phyloP scores from a whole-genome alignment of 495 filamentous ascomycete species.

The Hypoxylon fragiforme region DNA sequence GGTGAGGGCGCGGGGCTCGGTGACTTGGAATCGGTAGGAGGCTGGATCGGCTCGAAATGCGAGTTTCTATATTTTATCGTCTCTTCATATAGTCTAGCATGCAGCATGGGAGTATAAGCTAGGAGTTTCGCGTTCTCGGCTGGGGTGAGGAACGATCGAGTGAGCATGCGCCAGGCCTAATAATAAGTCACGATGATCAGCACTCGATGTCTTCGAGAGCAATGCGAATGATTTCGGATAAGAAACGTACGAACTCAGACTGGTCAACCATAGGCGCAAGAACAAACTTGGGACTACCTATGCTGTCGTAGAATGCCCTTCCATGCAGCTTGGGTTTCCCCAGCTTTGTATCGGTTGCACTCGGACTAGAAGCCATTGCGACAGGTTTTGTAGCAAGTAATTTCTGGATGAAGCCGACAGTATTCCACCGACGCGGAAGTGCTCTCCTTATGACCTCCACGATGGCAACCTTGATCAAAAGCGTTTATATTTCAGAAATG shows the following conservation, averaged over 20 bases:
- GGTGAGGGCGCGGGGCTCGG: conserved; percentile 18
- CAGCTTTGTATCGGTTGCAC: conserved; percentile 1
- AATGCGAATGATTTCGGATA: not conserved
- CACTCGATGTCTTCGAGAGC: not conserved
- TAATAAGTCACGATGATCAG: conserved; percentile 22
- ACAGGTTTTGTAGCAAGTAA: conserved; percentile 11
- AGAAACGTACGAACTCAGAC: conserved; percentile 82
- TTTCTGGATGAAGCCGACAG: conserved; percentile 20
- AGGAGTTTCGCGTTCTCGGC: conserved; percentile 62
- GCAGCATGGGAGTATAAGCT: conserved; percentile 93
- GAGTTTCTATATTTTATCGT: conserved; percentile 71
- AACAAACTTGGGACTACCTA: conserved; percentile 86
- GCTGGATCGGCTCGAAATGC: conserved; percentile 70
- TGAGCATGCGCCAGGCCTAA: conserved; percentile 93
- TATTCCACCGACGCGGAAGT: conserved; percentile 20
- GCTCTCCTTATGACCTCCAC: conserved; percentile 18
- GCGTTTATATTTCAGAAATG: not conserved
- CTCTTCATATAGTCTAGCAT: conserved; percentile 81
- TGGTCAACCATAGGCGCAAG: conserved; percentile 98
- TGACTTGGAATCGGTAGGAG: conserved; percentile 13
- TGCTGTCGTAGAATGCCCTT: conserved; percentile 86
- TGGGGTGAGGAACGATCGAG: conserved; percentile 80
- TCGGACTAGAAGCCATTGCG: conserved; percentile 24
- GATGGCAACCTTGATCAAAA: conserved; percentile 1
- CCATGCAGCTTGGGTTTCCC: conserved; percentile 69